These are phyloP conservation scores for Colletotrichum magnum DNA, from an alignment of 2,329 filamentous ascomycete genomes.

Conservation along the genomic window DNA sequence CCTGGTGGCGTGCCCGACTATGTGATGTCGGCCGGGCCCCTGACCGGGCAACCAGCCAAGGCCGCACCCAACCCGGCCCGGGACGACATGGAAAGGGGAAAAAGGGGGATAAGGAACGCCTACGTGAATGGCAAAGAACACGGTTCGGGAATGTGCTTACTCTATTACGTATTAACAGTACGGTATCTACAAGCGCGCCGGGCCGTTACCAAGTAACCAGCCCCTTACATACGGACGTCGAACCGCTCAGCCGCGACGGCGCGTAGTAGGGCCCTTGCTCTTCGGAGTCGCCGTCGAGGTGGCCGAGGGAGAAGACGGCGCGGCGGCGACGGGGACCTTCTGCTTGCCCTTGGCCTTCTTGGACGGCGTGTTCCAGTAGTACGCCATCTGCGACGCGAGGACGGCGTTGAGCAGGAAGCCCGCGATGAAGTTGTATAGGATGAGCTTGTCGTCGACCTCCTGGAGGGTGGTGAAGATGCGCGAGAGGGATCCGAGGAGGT, in stretches of 20 bases:
- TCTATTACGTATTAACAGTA: conserved; percentile 24
- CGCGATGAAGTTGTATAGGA: conserved; percentile 93
- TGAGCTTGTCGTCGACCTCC: conserved; percentile 96
- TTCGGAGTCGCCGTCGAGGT: conserved; percentile 48
- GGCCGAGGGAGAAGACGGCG: conserved; percentile 41
- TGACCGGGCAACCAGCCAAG: too few relatives aligned
- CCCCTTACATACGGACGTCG: too few relatives aligned
- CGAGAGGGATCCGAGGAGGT: conserved; percentile 90
- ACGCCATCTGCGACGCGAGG: conserved; percentile 90
- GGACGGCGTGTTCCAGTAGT: conserved; percentile 89
- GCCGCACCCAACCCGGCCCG: too few relatives aligned
- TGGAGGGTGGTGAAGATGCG: conserved; percentile 98
- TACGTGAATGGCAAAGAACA: neutral
- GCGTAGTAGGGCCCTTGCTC: conserved; percentile 60
- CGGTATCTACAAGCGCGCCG: conserved; percentile 25
- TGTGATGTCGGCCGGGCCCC: too few relatives aligned
- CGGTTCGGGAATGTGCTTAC: conserved; percentile 6
- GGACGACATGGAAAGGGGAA: neutral
- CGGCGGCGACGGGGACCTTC: conserved; percentile 47
- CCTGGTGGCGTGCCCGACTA: neutral
- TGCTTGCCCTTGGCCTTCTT: conserved; percentile 61
- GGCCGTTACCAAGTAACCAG: neutral
- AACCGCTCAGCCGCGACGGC: conserved; percentile 56
- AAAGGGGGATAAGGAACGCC: neutral
- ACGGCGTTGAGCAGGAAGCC: conserved; percentile 92